These are phyloP conservation scores for Sarcomyxa edulis DNA, from an alignment of 768 basidiomycete genomes.

Conservation along the genomic window DNA sequence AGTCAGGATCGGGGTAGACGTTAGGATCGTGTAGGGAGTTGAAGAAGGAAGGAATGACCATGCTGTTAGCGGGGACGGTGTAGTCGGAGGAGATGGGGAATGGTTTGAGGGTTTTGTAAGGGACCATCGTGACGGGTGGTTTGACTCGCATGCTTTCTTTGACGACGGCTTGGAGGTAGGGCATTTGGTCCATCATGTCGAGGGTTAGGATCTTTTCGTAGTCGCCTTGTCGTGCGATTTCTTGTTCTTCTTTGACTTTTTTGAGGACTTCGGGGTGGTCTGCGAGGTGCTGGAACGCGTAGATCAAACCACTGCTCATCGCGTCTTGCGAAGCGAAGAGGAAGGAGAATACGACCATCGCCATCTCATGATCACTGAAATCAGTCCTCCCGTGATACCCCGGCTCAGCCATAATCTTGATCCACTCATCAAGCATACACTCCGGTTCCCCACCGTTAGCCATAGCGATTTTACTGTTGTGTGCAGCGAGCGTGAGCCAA, in stretches of 20 bases:
- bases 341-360: conserved; percentile 95
- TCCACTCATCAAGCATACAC: conserved; percentile 95
- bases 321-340: conserved; percentile 96
- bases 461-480: conserved; percentile 76
- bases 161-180: conserved; percentile 86
- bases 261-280: conserved; percentile 86
- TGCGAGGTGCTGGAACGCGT: conserved; percentile 92
- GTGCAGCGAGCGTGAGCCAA: conserved; percentile 76
- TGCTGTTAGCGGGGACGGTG: conserved; percentile 84
- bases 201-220: conserved; percentile 72
- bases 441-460: conserved; percentile 72
- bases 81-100: conserved; percentile 94
- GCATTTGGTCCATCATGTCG: conserved; percentile 89
- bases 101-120: conserved; percentile 83
- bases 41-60: conserved; percentile 94
- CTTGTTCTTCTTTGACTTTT: conserved; percentile 90
- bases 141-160: conserved; percentile 90
- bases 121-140: conserved; percentile 98
- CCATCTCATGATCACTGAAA: conserved; percentile 93
- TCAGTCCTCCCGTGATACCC: conserved; percentile 75
- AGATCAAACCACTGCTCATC: conserved; percentile 96
- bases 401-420: conserved; percentile 61
- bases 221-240: conserved; percentile 74
- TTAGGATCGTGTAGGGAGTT: conserved; percentile 87
- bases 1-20: conserved; percentile 84